Percentiles rank a stretch among this genome's conserved stretches.
phyloP scores from a whole-genome alignment of 164 flowering plant genomes.

The Litsea cubeba region DNA sequence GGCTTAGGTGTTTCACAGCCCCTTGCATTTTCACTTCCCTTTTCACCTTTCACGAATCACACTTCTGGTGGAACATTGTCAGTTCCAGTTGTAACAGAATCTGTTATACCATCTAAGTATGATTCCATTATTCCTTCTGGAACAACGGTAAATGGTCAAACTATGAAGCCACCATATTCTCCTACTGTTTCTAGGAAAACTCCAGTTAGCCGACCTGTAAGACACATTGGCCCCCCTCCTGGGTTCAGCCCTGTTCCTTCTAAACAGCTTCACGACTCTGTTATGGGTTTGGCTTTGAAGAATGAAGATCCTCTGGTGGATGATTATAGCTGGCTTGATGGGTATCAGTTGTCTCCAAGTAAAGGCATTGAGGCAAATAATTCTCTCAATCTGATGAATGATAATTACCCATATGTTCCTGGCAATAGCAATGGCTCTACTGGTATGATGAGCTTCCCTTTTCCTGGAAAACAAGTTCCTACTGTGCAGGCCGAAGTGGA shows the following conservation, averaged over 20 bases:
- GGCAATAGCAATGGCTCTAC: conserved; percentile 31
- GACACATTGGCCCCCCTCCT: conserved; percentile 94
- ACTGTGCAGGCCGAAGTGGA: conserved; percentile 37
- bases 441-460: conserved; percentile 60
- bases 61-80: conserved; percentile 18
- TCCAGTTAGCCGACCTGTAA: conserved; percentile 76
- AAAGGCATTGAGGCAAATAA: conserved; percentile 25
- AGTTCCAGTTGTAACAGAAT: conserved; percentile 29
- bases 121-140: conserved; percentile 40
- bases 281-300: conserved; percentile 23
- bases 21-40: conserved; percentile 29
- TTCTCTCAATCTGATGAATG: conserved; percentile 23
- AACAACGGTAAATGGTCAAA: conserved; percentile 17
- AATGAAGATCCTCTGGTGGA: conserved; percentile 46
- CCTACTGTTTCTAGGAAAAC: conserved; percentile 36
- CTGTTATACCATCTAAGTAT: conserved; percentile 36
- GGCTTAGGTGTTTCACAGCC: conserved; percentile 25
- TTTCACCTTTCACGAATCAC: conserved; percentile 31
- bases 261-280: conserved; percentile 36
- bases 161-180: conserved; percentile 25
- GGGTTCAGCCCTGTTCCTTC: conserved; percentile 61
- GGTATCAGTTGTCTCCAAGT: conserved; percentile 50
- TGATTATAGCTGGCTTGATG: conserved; percentile 93
- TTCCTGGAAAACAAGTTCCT: conserved; percentile 80
- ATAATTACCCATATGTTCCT: conserved; percentile 16